These are phyloP conservation scores for Mediolabrus comicus DNA, from an alignment of 108 stramenopile species.

Conservation along the genomic window DNA sequence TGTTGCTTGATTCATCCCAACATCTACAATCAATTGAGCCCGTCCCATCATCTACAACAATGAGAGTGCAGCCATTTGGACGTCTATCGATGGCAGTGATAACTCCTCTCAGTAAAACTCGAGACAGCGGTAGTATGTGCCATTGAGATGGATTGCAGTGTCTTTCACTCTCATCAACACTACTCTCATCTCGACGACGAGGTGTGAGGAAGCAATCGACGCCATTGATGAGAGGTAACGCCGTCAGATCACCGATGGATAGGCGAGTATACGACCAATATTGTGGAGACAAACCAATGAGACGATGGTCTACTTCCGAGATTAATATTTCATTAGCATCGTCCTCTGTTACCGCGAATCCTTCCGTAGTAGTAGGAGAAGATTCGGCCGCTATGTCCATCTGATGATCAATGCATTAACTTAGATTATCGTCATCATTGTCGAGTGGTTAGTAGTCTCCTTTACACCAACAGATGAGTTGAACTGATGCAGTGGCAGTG, in stretches of 20 bases:
- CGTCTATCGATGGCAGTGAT: slow-evolving; percentile 57
- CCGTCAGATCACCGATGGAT: slow-evolving; percentile 52
- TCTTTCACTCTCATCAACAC: neutral
- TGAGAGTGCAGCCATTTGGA: slow-evolving; percentile 50
- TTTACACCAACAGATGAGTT: no score
- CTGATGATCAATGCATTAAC: neutral
- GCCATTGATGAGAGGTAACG: slow-evolving; percentile 59
- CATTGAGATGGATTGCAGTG: neutral
- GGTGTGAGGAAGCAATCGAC: slow-evolving; percentile 56
- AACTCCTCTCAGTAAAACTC: slow-evolving; percentile 62
- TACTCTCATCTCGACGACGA: neutral
- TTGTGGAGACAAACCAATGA: slow-evolving; percentile 72
- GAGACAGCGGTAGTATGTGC: slow-evolving; percentile 60
- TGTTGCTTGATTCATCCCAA: slow-evolving; percentile 41
- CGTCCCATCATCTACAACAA: slow-evolving; percentile 86
- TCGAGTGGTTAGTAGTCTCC: no score
- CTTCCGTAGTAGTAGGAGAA: neutral
- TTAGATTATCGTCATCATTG: no score
- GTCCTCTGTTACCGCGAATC: neutral
- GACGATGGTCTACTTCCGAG: slow-evolving; percentile 41
- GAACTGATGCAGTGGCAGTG: no score
- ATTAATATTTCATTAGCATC: neutral
- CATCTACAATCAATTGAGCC: slow-evolving; percentile 73
- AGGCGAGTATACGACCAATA: slow-evolving; percentile 83
- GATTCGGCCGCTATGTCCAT: neutral